Evolutionary conservation across 2,329 filamentous ascomycete genomes (phyloP), one percentile per base, ranked within the genome.

Genomic region (Penicillium hesseltinei): DNA sequence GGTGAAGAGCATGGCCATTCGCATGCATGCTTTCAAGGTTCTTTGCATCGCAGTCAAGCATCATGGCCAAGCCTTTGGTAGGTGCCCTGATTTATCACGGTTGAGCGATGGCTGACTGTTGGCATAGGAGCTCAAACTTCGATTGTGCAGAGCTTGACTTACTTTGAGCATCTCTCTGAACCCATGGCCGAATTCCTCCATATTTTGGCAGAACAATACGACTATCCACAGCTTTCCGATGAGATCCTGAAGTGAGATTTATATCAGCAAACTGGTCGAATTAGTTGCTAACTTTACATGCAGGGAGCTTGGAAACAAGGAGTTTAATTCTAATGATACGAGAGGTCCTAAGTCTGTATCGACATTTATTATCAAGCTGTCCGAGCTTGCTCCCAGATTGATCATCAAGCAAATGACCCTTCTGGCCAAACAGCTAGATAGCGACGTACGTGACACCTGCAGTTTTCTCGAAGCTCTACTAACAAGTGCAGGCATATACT

Each of bases 121-220:
- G 46, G 25, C 6, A 9, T 67, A 95, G 91, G 90, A 51, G 94
- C 94, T 2, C 94, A 99, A 81, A 97, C 96, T 47, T 96, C 92
- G 45, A 96, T 99, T 69, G 92, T 97, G 54, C 94, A 99, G 74
- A 97, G 94, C 71, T 78, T 99, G 64, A 96, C 94, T 5, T 99
- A 99, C 73, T 99, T 97, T 69, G 94, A 99, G 76, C 94, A 99
- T 75, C 79, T 99, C n/a, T 93, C 94, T 0, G 94, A 99, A 71
- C 94, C 94, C 1, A 99, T 99, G 94, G 94, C 94, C 33, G 95
- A 99, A 73, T 96, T 99, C 68, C 80, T 99, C 5, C 91, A 97
- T 68, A 99, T 97, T 69, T 81, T 99, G 27, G 88, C 92, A 1
- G 92, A 97, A 72, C 93, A 97, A 78, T 99, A 97, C 77, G 94